Conservation (phyloP, 805 yeast species). For the Wickerhamiella dianesei region DNA sequence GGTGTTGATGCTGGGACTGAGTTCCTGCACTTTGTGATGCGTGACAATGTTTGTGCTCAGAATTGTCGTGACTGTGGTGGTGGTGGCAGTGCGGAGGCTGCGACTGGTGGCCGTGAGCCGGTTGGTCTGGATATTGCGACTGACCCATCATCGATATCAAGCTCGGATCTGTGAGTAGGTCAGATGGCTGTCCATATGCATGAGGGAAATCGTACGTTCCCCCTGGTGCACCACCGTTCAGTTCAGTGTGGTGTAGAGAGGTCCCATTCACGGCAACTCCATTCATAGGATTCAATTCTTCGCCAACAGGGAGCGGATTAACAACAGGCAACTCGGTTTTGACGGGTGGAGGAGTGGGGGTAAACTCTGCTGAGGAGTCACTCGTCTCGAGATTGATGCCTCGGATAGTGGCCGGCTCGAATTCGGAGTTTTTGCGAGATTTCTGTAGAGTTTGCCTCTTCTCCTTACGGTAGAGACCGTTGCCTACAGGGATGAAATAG, state of each 20-base stretch:
- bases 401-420: not conserved
- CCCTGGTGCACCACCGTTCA: no score
- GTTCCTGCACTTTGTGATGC: no score
- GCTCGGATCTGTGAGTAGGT: not conserved
- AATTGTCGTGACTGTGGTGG: not conserved
- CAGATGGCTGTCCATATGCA: no score
- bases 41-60: no score
- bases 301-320: no score
- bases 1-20: no score
- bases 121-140: not conserved
- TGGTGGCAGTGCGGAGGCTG: not conserved
- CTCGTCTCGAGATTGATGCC: not conserved
- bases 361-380: not conserved
- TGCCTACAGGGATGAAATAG: conserved; percentile 25
- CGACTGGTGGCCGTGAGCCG: no score
- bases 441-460: conserved; percentile 4
- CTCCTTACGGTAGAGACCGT: conserved; percentile 23
- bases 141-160: not conserved
- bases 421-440: not conserved
- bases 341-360: not conserved
- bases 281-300: no score
- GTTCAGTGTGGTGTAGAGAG: no score
- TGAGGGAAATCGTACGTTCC: no score
- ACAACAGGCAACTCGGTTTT: no score
- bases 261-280: no score